These are phyloP conservation scores for Pseudoperonospora humuli DNA, from an alignment of 352 stramenopile species.

Conservation along the genomic window DNA sequence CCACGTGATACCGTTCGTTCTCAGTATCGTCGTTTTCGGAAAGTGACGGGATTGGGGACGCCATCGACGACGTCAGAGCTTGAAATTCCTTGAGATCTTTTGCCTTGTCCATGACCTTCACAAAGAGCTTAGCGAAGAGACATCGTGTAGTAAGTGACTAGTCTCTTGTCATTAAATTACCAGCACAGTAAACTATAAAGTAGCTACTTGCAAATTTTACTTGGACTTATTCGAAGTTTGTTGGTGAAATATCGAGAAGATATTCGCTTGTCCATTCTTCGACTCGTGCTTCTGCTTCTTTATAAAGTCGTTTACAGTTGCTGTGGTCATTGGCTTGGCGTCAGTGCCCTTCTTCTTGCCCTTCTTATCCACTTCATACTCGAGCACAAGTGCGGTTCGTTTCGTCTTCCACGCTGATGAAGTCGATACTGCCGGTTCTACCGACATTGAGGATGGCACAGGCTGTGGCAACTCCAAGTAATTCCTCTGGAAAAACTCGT, in stretches of 20 bases:
- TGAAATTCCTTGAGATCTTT: too few relatives aligned
- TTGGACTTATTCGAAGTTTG: constrained; percentile 14
- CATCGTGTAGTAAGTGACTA: too few relatives aligned
- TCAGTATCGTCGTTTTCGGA: too few relatives aligned
- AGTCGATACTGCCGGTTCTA: constrained; percentile 3
- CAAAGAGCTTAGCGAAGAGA: too few relatives aligned
- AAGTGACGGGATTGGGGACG: too few relatives aligned
- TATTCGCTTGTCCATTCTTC: constrained; percentile 6
- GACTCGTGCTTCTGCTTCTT: constrained; percentile 18
- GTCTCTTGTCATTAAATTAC: too few relatives aligned
- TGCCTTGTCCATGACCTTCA: too few relatives aligned
- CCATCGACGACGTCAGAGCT: too few relatives aligned
- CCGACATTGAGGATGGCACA: constrained; percentile 1
- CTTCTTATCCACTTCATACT: constrained; percentile 22
- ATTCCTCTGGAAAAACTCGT: constrained; percentile 62
- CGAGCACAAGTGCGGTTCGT: constrained; percentile 16
- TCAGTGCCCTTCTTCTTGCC: constrained; percentile 11
- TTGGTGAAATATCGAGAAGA: constrained; percentile 24
- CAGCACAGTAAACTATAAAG: too few relatives aligned
- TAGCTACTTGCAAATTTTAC: too few relatives aligned
- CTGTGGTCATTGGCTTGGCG: constrained; percentile 4
- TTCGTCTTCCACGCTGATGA: constrained; percentile 10
- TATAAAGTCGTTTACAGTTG: constrained; percentile 26
- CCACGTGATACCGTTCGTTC: too few relatives aligned
- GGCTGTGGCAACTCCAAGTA: constrained; percentile 28